Evolutionary conservation across 23 red algal genomes (phyloP).

Genomic region (Gracilariopsis chorda): DNA sequence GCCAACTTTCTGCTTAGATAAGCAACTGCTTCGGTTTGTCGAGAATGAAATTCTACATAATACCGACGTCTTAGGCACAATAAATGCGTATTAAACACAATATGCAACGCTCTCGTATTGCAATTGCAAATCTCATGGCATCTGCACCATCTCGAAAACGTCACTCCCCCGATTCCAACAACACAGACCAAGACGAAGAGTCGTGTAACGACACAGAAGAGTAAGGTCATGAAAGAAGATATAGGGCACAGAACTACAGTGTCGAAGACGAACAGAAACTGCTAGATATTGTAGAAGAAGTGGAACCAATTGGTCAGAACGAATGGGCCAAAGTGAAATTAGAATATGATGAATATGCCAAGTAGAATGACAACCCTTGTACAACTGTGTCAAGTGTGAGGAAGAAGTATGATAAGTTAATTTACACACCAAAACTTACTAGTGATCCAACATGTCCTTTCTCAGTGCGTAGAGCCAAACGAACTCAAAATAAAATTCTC

Average conservation of each 20-base stretch:
- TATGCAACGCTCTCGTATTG: too few relatives aligned
- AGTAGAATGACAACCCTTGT: not conserved
- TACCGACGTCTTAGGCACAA: too few relatives aligned
- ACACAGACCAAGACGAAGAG: too few relatives aligned
- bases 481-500: not conserved
- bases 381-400: not conserved
- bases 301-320: not conserved
- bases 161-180: too few relatives aligned
- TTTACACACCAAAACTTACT: not conserved
- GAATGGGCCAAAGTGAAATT: not conserved
- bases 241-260: not conserved
- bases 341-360: not conserved
- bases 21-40: too few relatives aligned
- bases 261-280: not conserved
- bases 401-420: not conserved
- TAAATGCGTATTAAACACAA: too few relatives aligned
- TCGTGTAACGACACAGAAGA: too few relatives aligned
- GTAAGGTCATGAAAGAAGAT: too few relatives aligned
- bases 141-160: too few relatives aligned
- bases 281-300: not conserved
- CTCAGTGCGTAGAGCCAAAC: not conserved
- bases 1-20: too few relatives aligned
- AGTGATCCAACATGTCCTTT: not conserved
- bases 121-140: too few relatives aligned
- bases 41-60: too few relatives aligned